These are phyloP conservation scores for Termitomyces bulborhizus DNA, from an alignment of 768 basidiomycete genomes.

Conservation along the genomic window DNA sequence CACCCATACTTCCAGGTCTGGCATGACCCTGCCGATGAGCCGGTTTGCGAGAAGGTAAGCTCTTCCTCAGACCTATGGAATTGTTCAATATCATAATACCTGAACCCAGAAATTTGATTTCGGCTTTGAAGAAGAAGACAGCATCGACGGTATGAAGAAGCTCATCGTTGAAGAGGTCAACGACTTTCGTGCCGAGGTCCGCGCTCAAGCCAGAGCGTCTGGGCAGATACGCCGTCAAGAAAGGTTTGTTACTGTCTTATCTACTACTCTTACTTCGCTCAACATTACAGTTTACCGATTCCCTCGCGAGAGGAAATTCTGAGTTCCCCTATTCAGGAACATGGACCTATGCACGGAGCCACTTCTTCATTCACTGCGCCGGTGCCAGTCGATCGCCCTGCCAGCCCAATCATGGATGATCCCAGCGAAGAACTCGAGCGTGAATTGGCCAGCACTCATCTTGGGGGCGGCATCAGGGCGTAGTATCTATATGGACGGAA, in stretches of 20 bases:
- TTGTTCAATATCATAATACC: neutral
- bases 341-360: conserved; percentile 52
- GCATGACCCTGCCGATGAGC: conserved; percentile 97
- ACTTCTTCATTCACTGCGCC: conserved; percentile 63
- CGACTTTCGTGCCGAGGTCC: conserved; percentile 83
- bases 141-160: conserved; percentile 95
- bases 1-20: conserved; percentile 96
- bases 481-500: neutral
- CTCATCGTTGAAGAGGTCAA: conserved; percentile 92
- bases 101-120: conserved; percentile 82
- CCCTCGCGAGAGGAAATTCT: conserved; percentile 79
- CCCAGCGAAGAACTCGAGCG: conserved; percentile 82
- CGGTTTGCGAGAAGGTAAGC: conserved; percentile 69
- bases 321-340: conserved; percentile 67
- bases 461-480: conserved; percentile 28
- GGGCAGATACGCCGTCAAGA: conserved; percentile 75
- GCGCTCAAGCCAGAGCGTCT: conserved; percentile 69
- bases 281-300: conserved; percentile 57
- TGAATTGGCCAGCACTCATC: conserved; percentile 73
- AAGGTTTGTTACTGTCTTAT: conserved; percentile 37
- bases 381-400: conserved; percentile 34
- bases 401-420: conserved; percentile 77
- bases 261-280: neutral
- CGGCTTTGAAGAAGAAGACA: conserved; percentile 93
- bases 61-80: neutral